Conservation (phyloP, 495 filamentous ascomycete genomes). For the Penicillium cosmopolitanum region DNA sequence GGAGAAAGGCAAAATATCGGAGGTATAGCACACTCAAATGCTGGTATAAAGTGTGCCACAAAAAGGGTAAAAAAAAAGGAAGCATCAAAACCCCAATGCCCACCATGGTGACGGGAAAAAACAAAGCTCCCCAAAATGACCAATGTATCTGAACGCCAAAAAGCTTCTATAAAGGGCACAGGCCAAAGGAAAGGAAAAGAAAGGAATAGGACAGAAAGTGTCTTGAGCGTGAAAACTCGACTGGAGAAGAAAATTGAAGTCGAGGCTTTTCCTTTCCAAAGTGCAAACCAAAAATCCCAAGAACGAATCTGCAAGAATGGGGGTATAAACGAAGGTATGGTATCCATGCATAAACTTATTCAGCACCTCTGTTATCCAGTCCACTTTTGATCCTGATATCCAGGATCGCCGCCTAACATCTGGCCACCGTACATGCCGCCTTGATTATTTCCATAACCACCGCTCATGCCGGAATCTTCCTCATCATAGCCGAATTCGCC, state of each 20-base stretch:
- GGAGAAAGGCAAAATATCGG: slow-evolving; percentile 2
- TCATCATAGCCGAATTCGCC: slow-evolving; percentile 57
- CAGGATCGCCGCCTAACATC: slow-evolving; percentile 37
- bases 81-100: slow-evolving; percentile 9
- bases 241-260: slow-evolving; percentile 3
- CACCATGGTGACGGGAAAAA: slow-evolving; percentile 9
- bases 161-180: slow-evolving; percentile 24
- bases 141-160: slow-evolving; percentile 41
- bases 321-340: slow-evolving; percentile 13
- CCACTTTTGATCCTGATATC: slow-evolving; percentile 41
- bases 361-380: slow-evolving; percentile 20
- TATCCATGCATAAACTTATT: background rate
- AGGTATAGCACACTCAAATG: slow-evolving; percentile 4
- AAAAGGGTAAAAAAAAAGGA: slow-evolving; percentile 6
- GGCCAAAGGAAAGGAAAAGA: slow-evolving; percentile 7
- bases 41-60: slow-evolving; percentile 9
- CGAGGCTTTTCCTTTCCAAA: slow-evolving; percentile 14
- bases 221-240: slow-evolving; percentile 6
- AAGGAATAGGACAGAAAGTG: background rate
- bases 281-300: slow-evolving; percentile 4
- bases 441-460: slow-evolving; percentile 38
- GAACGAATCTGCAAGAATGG: background rate
- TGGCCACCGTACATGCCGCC: slow-evolving; percentile 39
- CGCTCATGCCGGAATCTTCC: slow-evolving; percentile 48
- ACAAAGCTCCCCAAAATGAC: slow-evolving; percentile 22